Evolutionary conservation across 441 rosid genomes (phyloP).

Genomic region (Adansonia grandidieri): DNA sequence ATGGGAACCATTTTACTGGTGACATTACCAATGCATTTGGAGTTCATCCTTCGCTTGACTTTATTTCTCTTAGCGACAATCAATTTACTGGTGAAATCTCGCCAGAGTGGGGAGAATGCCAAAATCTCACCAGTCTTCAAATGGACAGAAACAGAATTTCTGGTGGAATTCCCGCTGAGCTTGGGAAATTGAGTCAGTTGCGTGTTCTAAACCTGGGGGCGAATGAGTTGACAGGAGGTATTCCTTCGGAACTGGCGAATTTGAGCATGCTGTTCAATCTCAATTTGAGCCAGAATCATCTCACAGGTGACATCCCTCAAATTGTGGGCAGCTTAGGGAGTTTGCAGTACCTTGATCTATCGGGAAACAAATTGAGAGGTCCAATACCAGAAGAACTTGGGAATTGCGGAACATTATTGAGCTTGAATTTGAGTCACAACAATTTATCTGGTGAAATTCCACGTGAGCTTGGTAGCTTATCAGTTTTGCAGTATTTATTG

Average conservation of each 20-base stretch:
- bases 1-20: constrained; percentile 56
- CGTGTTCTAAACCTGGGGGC: constrained; percentile 42
- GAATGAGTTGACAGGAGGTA: constrained; percentile 52
- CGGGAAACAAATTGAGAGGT: constrained; percentile 48
- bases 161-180: constrained; percentile 56
- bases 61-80: constrained; percentile 47
- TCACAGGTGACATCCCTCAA: constrained; percentile 49
- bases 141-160: constrained; percentile 59
- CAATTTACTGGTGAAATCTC: constrained; percentile 58
- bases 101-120: constrained; percentile 61
- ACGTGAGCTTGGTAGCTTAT: constrained; percentile 44
- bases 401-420: constrained; percentile 39
- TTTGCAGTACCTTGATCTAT: constrained; percentile 54
- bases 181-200: constrained; percentile 49
- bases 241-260: constrained; percentile 59
- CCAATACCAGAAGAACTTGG: constrained; percentile 46
- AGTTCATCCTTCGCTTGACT: constrained; percentile 47
- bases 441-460: constrained; percentile 54
- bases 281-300: constrained; percentile 54
- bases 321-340: constrained; percentile 38
- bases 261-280: constrained; percentile 45
- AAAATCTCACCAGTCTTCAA: constrained; percentile 52
- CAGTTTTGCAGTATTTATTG: constrained; percentile 41
- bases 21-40: constrained; percentile 61
- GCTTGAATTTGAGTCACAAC: constrained; percentile 62